Percentiles rank a stretch among this genome's conserved stretches.
These are phyloP conservation scores for Sindora glabra DNA, from an alignment of 306 rosid species.

Conservation along the genomic window DNA sequence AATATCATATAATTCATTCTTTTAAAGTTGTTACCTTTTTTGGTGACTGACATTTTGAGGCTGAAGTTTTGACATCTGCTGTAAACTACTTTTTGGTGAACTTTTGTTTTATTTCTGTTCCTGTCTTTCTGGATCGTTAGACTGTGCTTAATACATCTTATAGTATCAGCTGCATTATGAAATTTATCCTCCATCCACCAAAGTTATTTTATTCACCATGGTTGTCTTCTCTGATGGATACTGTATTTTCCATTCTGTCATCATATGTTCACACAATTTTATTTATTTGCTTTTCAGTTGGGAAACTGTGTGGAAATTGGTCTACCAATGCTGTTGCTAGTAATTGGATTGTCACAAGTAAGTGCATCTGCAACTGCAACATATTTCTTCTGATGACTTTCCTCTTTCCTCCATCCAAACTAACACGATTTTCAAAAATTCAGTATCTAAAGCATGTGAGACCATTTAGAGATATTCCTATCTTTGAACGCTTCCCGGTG, in stretches of 20 bases:
- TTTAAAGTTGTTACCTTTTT: not conserved
- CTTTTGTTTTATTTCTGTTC: constrained; percentile 2
- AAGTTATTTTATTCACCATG: not conserved
- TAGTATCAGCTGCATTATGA: not conserved
- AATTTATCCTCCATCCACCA: not conserved
- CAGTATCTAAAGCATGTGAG: constrained; percentile 95
- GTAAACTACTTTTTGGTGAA: not conserved
- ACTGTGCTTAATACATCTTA: not conserved
- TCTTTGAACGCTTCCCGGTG: constrained; percentile 89
- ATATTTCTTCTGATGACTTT: not conserved
- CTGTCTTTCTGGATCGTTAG: not conserved
- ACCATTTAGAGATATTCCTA: constrained; percentile 72
- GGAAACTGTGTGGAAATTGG: constrained; percentile 94
- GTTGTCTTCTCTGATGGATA: not conserved
- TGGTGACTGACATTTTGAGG: no score
- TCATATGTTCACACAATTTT: not conserved
- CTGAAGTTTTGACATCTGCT: not conserved
- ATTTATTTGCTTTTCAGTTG: constrained; percentile 44
- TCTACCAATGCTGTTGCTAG: constrained; percentile 76
- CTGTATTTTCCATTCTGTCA: not conserved
- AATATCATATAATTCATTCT: not conserved
- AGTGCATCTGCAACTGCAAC: constrained; percentile 21
- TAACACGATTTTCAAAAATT: constrained; percentile 23
- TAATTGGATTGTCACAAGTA: constrained; percentile 85
- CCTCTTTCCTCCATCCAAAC: not conserved